Base-by-base conservation (phyloP, 106 monocot species). In the Vanilla planifolia region DNA sequence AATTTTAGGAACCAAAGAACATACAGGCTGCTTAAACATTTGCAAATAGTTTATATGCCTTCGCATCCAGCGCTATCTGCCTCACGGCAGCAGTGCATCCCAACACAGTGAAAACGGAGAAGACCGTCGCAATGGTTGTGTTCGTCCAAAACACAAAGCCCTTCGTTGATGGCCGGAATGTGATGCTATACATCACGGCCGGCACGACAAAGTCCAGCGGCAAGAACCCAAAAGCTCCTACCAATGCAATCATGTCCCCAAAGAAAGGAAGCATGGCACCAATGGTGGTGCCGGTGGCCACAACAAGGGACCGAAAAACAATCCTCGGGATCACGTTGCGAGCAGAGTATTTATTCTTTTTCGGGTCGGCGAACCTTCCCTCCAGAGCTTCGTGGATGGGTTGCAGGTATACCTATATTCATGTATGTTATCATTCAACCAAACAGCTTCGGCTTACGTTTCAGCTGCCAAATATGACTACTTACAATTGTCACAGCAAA, bases 201-300 rank as follows among this genome's bases (percentile, higher is more conserved):
- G 93, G 93, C 52, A 93, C 23, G 15, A 82, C 76, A 60, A 93
- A 93, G 60, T 89, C 93, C 2, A 93, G 85, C 1, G 93, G 93
- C 22, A 93, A 59, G 66, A 82, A 85, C 9, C 85, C 85, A 25
- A 93, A 89, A 0, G 89, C 93, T 0, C 93, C 93, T 17, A 93
- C 72, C 17, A 89, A 63, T 3, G 68, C 85, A 45, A 82, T 85
- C 60, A 93, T 72, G 48, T 89, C 93, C n/a, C 89, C 89, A 19
- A 93, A 93, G 67, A 93, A 93, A 2, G 93, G 93, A 24, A 93
- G 75, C 93, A 93, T 93, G 33, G 89, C 89, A 8, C 81, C 88
- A 7, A 93, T 57, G 47, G 64, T 63, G 16, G 93, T 93, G 2
- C 74, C 75, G 0, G 73, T 0, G 3, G 45, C 71, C 13, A 89